A percentile compares a stretch with the other conserved stretches of the same genome.
Conservation (phyloP, 1,139 yeast genomes). For the Kluyveromyces marxianus region DNA sequence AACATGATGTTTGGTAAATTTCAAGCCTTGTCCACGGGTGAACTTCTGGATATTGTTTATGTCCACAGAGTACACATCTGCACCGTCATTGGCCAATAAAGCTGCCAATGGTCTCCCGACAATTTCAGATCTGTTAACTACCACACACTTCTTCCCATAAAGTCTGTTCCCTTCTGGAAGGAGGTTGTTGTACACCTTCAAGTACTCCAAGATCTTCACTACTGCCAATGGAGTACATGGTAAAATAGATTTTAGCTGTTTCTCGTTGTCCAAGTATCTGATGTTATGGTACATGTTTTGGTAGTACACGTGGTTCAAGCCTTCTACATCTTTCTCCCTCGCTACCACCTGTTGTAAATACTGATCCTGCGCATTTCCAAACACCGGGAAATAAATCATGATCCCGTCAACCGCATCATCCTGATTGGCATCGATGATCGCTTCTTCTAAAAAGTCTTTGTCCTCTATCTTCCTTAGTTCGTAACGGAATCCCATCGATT, state of each 20-base stretch:
- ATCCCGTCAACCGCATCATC: constrained; percentile 80
- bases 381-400: constrained; percentile 97
- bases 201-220: constrained; percentile 83
- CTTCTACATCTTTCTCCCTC: constrained; percentile 89
- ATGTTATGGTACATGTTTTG: constrained; percentile 92
- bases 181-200: constrained; percentile 77
- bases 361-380: constrained; percentile 91
- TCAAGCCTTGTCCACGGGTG: constrained; percentile 89
- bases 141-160: constrained; percentile 84
- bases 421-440: constrained; percentile 70
- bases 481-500: constrained; percentile 75
- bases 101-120: constrained; percentile 98
- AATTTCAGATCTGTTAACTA: constrained; percentile 89
- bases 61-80: constrained; percentile 89
- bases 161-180: constrained; percentile 84
- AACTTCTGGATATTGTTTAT: constrained; percentile 80
- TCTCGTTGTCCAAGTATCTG: constrained; percentile 64
- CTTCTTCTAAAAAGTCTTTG: constrained; percentile 80
- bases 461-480: constrained; percentile 61
- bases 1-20: constrained; percentile 76
- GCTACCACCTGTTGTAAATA: constrained; percentile 84
- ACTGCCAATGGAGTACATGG: constrained; percentile 96
- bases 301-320: constrained; percentile 81
- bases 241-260: constrained; percentile 72
- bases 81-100: constrained; percentile 92